These are phyloP conservation scores for Phytophthora pseudosyringae DNA, from an alignment of 352 stramenopile genomes.

Conservation along the genomic window DNA sequence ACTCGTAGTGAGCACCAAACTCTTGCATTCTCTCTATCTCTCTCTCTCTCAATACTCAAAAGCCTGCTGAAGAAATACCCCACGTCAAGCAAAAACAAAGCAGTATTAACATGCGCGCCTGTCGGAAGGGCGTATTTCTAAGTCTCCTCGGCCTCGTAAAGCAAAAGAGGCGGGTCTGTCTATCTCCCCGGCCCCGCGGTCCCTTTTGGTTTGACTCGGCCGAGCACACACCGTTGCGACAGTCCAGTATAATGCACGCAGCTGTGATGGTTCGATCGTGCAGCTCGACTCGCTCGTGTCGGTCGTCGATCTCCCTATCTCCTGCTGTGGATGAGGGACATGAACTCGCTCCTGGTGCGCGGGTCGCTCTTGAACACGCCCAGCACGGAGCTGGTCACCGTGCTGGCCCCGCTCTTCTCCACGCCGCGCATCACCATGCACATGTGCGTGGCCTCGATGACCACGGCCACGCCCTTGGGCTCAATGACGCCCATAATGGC, in stretches of 20 bases:
- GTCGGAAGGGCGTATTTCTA: conserved; percentile 55
- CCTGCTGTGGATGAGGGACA: conserved; percentile 86
- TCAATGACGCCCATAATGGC: conserved; percentile 97
- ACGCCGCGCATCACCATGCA: conserved; percentile 99
- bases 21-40: neutral
- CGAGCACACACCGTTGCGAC: conserved; percentile 52
- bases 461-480: conserved; percentile 97
- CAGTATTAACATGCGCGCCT: conserved; percentile 36
- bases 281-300: neutral
- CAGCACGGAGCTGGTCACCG: conserved; percentile 96
- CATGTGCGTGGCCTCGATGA: conserved; percentile 99
- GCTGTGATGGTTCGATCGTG: neutral
- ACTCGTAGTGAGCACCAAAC: neutral
- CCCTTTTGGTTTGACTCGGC: conserved; percentile 44
- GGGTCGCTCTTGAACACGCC: conserved; percentile 97
- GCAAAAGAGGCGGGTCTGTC: conserved; percentile 33
- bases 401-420: conserved; percentile 96
- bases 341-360: conserved; percentile 88
- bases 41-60: conserved; percentile 2
- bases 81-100: conserved; percentile 18
- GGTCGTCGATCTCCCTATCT: conserved; percentile 44
- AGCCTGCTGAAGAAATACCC: neutral
- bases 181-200: conserved; percentile 11
- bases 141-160: conserved; percentile 44
- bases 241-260: conserved; percentile 8